Percentiles rank a stretch among this genome's conserved stretches.
Conservation (phyloP, 2,329 filamentous ascomycete species). For the Dothiorella sarmentorum region DNA sequence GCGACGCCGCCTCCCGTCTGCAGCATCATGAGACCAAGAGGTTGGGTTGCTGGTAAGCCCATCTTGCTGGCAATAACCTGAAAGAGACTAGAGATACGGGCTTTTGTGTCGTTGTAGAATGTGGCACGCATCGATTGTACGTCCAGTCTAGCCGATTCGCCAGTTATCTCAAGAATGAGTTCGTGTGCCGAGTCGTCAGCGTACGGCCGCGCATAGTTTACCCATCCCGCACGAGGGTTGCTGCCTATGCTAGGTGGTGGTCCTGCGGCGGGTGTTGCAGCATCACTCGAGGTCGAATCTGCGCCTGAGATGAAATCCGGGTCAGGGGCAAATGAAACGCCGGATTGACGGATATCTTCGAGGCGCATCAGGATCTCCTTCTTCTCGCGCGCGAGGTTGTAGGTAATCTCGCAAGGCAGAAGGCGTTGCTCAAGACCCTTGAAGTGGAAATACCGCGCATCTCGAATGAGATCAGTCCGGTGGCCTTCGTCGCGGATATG, state of each 20-base stretch:
- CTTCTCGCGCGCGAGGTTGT: slow-evolving; percentile 65
- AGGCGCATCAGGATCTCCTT: slow-evolving; percentile 77
- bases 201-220: slow-evolving; percentile 80
- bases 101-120: slow-evolving; percentile 69
- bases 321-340: slow-evolving; percentile 64
- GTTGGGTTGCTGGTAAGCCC: slow-evolving; percentile 58
- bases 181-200: slow-evolving; percentile 72
- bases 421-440: slow-evolving; percentile 86
- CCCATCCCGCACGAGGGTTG: slow-evolving; percentile 48
- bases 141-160: slow-evolving; percentile 42
- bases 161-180: slow-evolving; percentile 71
- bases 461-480: slow-evolving; percentile 71
- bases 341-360: slow-evolving; percentile 85
- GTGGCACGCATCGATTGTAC: slow-evolving; percentile 54
- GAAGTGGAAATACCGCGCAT: slow-evolving; percentile 90
- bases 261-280: slow-evolving; percentile 17
- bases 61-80: slow-evolving; percentile 80
- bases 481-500: slow-evolving; percentile 73
- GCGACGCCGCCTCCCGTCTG: slow-evolving; percentile 56
- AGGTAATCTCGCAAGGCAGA: slow-evolving; percentile 71
- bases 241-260: slow-evolving; percentile 17
- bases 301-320: slow-evolving; percentile 3
- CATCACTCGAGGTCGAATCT: slow-evolving; percentile 13
- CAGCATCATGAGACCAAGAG: slow-evolving; percentile 65
- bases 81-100: slow-evolving; percentile 68